Percentiles rank a stretch among this genome's conserved stretches.
Evolutionary conservation across 75 land plant species (phyloP).

Genomic region (Pinus tabuliformis): DNA sequence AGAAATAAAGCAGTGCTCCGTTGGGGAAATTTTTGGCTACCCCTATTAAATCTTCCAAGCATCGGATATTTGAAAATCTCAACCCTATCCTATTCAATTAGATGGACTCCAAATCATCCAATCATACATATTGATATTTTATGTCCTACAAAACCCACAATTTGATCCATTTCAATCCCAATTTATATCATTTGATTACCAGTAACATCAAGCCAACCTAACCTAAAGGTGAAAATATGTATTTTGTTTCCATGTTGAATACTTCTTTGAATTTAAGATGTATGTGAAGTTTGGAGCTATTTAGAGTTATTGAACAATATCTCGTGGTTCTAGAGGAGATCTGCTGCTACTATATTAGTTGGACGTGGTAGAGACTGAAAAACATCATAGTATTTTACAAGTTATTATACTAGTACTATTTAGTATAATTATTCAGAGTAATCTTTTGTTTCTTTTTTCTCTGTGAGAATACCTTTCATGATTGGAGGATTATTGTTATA

Average conservation of each 20-base stretch:
- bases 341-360: background rate
- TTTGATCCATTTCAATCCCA: background rate
- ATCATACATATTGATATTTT: background rate
- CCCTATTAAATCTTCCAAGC: background rate
- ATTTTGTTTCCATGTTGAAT: background rate
- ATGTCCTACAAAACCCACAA: background rate
- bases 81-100: background rate
- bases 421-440: background rate
- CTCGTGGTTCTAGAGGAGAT: background rate
- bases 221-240: background rate
- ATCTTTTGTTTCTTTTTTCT: background rate
- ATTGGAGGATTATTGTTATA: background rate
- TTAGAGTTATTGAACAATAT: too few relatives aligned
- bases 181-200: background rate
- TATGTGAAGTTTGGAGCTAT: background rate
- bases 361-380: background rate
- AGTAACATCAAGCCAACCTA: background rate
- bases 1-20: constrained; percentile 37
- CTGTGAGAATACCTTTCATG: background rate
- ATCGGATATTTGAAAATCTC: constrained; percentile 3
- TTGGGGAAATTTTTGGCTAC: background rate
- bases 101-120: background rate
- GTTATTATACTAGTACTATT: background rate
- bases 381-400: background rate
- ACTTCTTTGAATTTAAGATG: background rate